Evolutionary conservation across 805 yeast species (phyloP), one percentile per base, ranked within the genome.

Genomic region (Zygotorulaspora florentina): DNA sequence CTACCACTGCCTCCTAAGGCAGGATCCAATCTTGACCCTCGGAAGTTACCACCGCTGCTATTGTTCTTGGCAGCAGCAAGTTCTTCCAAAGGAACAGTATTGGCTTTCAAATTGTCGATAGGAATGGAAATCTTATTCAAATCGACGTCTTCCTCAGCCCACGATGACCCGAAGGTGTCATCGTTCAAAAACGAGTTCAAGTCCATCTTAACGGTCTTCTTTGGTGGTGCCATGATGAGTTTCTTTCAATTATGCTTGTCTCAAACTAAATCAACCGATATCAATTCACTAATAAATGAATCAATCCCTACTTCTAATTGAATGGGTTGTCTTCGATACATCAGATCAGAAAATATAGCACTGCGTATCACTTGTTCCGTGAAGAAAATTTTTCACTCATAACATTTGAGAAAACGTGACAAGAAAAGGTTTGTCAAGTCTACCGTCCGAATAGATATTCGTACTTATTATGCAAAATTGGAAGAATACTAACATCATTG

Each of bases 91-190:
- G 61, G 65, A 26, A 53, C 60, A 28, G 62, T 58, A 45, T 52
- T 61, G 33, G 62, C 57, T 40, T 47, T 54, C n/a, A 54, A 46
- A 28, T 50, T 54, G 35, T 60, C 66, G 40, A 70, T 67, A 44
- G 78, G 76, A 43, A 81, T 77, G 35, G 78, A 77, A 58, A 83
- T 78, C 57, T 83, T 74, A 48, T 75, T 73, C 67, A 83, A 73
- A 69, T 85, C 93, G 54, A 86, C 80, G 52, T 83, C 93, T 51
- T 80, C 86, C 59, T 87, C 95, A 40, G 89, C 93, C 95, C 96
- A 87, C 27, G 88, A 81, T 42, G 83, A 79, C 41, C 80, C 81
- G 56, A 81, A 77, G 34, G 83, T 67, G 43, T 81, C 85, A 69
- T 85, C 93, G 59, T 81, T 79, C 64, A 87, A 77, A 76, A 89